Base-by-base conservation (phyloP, 768 basidiomycete genomes). In the Piloderma croceum region DNA sequence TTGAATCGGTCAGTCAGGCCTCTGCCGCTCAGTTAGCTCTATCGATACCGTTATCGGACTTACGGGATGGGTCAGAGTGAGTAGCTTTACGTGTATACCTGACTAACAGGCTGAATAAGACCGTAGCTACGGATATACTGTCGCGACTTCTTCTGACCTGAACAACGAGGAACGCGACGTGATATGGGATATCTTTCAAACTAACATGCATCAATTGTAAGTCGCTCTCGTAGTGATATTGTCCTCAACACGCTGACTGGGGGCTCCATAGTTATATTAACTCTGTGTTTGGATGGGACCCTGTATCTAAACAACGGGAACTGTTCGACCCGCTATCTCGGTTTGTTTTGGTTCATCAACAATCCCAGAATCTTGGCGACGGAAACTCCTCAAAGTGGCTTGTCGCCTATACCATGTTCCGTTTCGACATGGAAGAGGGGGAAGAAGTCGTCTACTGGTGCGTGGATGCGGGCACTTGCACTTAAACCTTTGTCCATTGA, bases 381-480 rank as follows among this genome's bases (percentile, higher is more conserved):
- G 27, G 10, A 15, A 29, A 29, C 12, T 15, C 21, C 7, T 23
- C 31, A 10, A 31, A 38, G 31, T 34, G 19, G 1, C 15, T 44
- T 12, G 34, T 48, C 10, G 54, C 48, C 9, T 62, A 42, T 43
- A 35, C 64, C 3, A 66, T 68, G 46, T 76, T 77, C 45, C 65
- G 75, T 1, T 77, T 78, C 27, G 74, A 74, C 20, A 47, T 52
- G 13, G 76, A 78, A 35, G 59, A 61, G n/a, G 54, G 53, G 4
- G 61, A 65, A 39, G 44, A 65, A 32, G 60, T 73, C 7, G 37
- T 74, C 1, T 77, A 77, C 50, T 77, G 73, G 76, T 74, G 45
- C 15, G 58, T 46, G 25, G 3, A 6, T n/a, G 13, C 12, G 18
- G 31, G 15, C 34, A 35, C 19, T 32, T 6, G 10, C 20, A 22